These are phyloP conservation scores for Paraphoma chrysanthemicola DNA, from an alignment of 2,329 filamentous ascomycete species.

Conservation along the genomic window DNA sequence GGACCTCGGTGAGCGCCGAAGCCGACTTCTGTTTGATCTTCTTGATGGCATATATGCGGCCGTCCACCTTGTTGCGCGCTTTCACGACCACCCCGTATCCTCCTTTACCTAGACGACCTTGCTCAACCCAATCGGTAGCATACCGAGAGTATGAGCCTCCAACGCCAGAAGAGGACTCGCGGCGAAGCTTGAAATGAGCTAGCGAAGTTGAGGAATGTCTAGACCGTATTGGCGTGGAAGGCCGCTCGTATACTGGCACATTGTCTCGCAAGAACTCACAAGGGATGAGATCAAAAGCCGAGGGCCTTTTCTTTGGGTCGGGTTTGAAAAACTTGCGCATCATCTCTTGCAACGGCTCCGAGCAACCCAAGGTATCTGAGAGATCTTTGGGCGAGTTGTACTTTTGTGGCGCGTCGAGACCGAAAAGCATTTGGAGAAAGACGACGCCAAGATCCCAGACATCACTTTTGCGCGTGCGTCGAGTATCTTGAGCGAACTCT, in stretches of 20 bases:
- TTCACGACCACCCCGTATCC: constrained; percentile 97
- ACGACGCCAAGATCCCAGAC: constrained; percentile 95
- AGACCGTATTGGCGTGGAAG: constrained; percentile 43
- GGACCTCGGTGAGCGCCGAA: constrained; percentile 75
- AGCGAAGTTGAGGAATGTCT: constrained; percentile 47
- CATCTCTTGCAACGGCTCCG: constrained; percentile 78
- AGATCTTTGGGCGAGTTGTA: constrained; percentile 81
- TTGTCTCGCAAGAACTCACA: constrained; percentile 63
- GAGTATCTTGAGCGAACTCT: constrained; percentile 70
- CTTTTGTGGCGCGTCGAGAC: constrained; percentile 74
- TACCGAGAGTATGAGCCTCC: constrained; percentile 72
- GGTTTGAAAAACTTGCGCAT: constrained; percentile 83
- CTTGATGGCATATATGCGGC: constrained; percentile 93
- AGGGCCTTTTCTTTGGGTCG: constrained; percentile 82
- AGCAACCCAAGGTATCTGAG: constrained; percentile 74
- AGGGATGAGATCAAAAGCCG: constrained; percentile 75
- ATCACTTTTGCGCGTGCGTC: constrained; percentile 76
- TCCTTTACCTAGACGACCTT: constrained; percentile 86
- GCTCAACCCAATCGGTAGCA: constrained; percentile 86
- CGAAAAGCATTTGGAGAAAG: constrained; percentile 93
- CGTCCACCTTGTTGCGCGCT: constrained; percentile 91
- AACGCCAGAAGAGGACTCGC: constrained; percentile 44
- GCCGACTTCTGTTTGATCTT: constrained; percentile 88
- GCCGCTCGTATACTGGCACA: constrained; percentile 50
- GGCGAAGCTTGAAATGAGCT: constrained; percentile 39